Base-by-base conservation (phyloP, 2,329 filamentous ascomycete genomes). In the Alternaria sp. region DNA sequence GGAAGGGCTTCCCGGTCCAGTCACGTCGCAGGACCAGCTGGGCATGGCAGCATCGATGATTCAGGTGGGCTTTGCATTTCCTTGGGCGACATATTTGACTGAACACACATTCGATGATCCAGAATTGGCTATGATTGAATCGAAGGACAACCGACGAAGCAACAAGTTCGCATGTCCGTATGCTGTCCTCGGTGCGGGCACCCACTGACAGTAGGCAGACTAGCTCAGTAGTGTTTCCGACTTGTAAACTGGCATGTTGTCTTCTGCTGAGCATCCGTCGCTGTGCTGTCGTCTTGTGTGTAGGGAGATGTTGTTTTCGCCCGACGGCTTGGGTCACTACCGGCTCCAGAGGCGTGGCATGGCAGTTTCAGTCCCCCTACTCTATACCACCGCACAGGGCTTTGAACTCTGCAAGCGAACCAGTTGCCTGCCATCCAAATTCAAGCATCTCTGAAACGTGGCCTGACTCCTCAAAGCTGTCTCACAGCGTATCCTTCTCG, bases 401-500 rank as follows among this genome's bases (percentile, higher is more conserved):
- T 19, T 32, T 32, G 17, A 21, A 25, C 28, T n/a, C 13, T 52
- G 8, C 28, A 15, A 36, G 30, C 19, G 13, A 23, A 52, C 13
- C 17, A 21, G 11, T 19, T 21, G 28, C 19, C 13, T 13, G 10
- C 19, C 9, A 21, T 25, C 23, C 30, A 15, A 25, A 23, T 23
- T 40, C 30, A 32, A 17, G 36, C 36, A 21, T 52, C 11, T 52
- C 49, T 10, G 15, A 23, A 25, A 23, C 13, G 19, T 36, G 3
- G 1, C 19, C 19, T 40, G n/a, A 25, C 13, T 32, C 21, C 4
- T 23, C 9, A 32, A 51, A 40, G 19, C 23, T 13, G 17, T 11
- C 26, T 66, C 61, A 73, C 46, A 73, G 50, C 46, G 59, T 71
- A 21, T 72, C 67, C 21, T 68, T 66, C 61, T 80, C 79, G 17